Evolutionary conservation across 148 eudicot genomes (phyloP), one percentile per base, ranked within the genome.

Genomic region (Camellia sinensis): DNA sequence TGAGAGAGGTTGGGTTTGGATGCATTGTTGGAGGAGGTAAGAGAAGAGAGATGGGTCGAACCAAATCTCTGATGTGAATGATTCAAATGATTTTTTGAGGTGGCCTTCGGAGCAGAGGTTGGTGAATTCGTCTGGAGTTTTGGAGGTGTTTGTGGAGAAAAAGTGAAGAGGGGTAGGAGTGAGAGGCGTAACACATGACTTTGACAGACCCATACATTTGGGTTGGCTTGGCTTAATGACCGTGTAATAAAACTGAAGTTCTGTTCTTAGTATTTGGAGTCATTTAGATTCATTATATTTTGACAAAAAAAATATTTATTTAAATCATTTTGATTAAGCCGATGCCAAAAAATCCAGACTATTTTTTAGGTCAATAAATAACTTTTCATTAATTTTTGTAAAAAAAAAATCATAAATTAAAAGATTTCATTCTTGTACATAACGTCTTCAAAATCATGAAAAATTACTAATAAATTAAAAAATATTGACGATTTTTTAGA

Each of bases 1-100:
- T 17, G 82, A 80, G 4, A 88, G 78, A 1, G 94, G 90, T 29
- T 81, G 80, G 76, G 57, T 74, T 45, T 84, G 67, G 40, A 94
- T 78, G 84, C 92, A 90, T 82, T 83, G 82, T 73, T 87, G 84
- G 82, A 94, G 86, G 72, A 94, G 86, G 74, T 85, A 82, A 63
- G 97, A 83, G 77, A 91, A 88, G 43, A 91, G 89, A 87, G 80
- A 71, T 41, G 93, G 91, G 87, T 91, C 78, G 43, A 85, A 74
- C 85, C 89, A 90, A 77, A 94, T 80, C 3, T 86, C 76, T 48
- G 80, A 73, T 56, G 50, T 83, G 85, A 89, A 87, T 75, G 80
- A 78, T 40, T 85, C 79, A 85, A 94, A 89, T 40, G 98, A 97
- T 85, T 91, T 84, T 75, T 86, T 91, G 29, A 92, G 79, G 46